Evolutionary conservation across 1,139 yeast genomes (phyloP).

Genomic region (Candida tunisiensis): DNA sequence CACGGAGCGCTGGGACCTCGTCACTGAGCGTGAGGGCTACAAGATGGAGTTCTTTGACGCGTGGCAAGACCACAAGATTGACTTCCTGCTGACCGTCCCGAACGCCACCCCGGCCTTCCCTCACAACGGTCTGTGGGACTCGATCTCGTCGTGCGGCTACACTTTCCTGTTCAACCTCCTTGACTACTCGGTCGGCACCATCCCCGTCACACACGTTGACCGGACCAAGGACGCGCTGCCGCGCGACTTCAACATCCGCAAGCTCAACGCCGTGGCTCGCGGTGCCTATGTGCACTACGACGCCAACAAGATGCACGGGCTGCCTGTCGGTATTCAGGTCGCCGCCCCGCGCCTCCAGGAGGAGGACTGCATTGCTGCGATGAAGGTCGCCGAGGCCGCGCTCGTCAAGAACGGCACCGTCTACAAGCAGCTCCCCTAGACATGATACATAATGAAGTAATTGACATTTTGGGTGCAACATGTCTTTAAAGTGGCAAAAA

Average conservation of each 20-base stretch:
- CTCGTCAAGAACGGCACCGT: conserved; percentile 14
- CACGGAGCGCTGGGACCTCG: conserved; percentile 22
- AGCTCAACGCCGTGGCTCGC: conserved; percentile 22
- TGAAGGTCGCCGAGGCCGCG: conserved; percentile 21
- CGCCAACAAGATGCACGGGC: conserved; percentile 38
- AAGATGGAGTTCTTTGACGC: conserved; percentile 19
- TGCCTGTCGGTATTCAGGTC: conserved; percentile 52
- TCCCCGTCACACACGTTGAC: conserved; percentile 45
- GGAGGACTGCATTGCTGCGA: conserved; percentile 36
- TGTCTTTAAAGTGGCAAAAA: too few species aligned
- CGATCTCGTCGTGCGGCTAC: conserved; percentile 27
- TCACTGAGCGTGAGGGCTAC: conserved; percentile 23
- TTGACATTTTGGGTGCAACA: too few species aligned
- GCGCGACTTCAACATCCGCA: conserved; percentile 14
- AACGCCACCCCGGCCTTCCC: conserved; percentile 24
- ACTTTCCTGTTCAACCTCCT: conserved; percentile 43
- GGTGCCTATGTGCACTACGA: conserved; percentile 30
- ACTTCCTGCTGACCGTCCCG: conserved; percentile 22
- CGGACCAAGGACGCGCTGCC: conserved; percentile 24
- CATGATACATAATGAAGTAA: background rate
- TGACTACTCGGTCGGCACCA: conserved; percentile 39
- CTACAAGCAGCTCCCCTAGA: conserved; percentile 13
- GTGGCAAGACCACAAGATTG: conserved; percentile 21
- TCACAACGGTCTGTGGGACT: conserved; percentile 19
- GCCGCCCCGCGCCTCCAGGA: conserved; percentile 43